These are phyloP conservation scores for Candida insectorum DNA, from an alignment of 805 yeast species.

Conservation along the genomic window DNA sequence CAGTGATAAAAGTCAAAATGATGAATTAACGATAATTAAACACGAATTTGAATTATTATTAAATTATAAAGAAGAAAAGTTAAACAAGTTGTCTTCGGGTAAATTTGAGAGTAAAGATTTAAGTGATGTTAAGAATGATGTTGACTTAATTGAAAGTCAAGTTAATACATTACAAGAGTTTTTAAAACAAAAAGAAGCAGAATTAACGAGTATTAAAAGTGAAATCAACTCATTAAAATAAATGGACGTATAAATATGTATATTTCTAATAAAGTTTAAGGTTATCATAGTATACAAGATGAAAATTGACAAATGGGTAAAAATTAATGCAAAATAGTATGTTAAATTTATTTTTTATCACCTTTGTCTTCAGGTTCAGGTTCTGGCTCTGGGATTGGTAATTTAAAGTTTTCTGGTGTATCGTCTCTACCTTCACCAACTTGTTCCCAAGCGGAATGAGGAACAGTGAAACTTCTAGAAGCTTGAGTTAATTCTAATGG, in stretches of 20 bases:
- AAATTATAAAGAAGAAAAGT: conserved; percentile 67
- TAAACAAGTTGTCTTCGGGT: conserved; percentile 20
- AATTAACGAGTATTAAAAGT: conserved; percentile 47
- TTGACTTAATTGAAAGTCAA: conserved; percentile 73
- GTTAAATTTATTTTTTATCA: conserved; percentile 26
- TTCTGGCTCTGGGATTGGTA: conserved; percentile 81
- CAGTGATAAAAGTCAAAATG: conserved; percentile 17
- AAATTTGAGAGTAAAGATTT: conserved; percentile 30
- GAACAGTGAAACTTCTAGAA: conserved; percentile 85
- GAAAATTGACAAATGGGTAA: too few relatives aligned
- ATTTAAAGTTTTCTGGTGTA: conserved; percentile 76
- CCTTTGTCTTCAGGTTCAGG: conserved; percentile 39
- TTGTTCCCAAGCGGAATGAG: conserved; percentile 88
- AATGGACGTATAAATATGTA: background rate
- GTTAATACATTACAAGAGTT: conserved; percentile 70
- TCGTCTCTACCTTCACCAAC: conserved; percentile 83
- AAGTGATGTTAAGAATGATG: conserved; percentile 55
- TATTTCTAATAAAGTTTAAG: too few relatives aligned
- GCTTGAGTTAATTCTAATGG: conserved; percentile 91
- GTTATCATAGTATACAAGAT: background rate
- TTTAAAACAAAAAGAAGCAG: conserved; percentile 55
- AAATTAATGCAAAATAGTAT: background rate
- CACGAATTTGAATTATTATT: conserved; percentile 80
- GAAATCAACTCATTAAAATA: conserved; percentile 31
- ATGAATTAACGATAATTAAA: conserved; percentile 29